These are phyloP conservation scores for Ogataea chonburiensis DNA, from an alignment of 805 yeast species.

Conservation along the genomic window DNA sequence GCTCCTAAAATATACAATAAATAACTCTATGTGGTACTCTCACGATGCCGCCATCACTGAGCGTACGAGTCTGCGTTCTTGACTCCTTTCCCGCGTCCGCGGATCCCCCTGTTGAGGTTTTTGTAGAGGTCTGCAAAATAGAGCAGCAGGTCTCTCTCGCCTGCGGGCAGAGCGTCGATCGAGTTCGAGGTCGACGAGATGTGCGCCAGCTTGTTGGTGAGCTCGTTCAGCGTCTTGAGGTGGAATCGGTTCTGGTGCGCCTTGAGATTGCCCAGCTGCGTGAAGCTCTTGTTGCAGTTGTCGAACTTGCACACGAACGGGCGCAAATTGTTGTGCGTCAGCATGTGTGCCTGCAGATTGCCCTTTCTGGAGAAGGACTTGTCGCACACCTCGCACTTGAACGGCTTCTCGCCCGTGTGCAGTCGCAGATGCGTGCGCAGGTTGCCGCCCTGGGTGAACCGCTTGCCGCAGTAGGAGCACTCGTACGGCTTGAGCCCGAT, in stretches of 20 bases:
- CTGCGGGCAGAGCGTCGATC: slow-evolving; percentile 47
- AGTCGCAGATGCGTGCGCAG: slow-evolving; percentile 79
- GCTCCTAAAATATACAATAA: slow-evolving; percentile 9
- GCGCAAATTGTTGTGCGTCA: slow-evolving; percentile 76
- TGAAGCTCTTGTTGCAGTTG: slow-evolving; percentile 77
- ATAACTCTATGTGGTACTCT: slow-evolving; percentile 6
- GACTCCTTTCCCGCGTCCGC: slow-evolving; percentile 73
- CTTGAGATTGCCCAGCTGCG: slow-evolving; percentile 90
- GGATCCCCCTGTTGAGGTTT: slow-evolving; percentile 86
- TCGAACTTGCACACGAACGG: slow-evolving; percentile 82
- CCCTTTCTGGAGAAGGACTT: slow-evolving; percentile 87
- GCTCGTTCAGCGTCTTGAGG: slow-evolving; percentile 59
- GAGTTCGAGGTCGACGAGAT: slow-evolving; percentile 45
- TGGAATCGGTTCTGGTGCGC: slow-evolving; percentile 94
- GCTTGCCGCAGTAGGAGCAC: slow-evolving; percentile 74
- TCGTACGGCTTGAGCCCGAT: slow-evolving; percentile 83
- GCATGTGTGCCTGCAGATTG: slow-evolving; percentile 80
- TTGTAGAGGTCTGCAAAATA: slow-evolving; percentile 83
- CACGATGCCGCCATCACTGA: slow-evolving; percentile 1
- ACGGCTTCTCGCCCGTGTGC: slow-evolving; percentile 93
- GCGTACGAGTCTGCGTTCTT: slow-evolving; percentile 10
- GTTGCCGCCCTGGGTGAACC: slow-evolving; percentile 90
- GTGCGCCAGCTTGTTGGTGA: slow-evolving; percentile 68
- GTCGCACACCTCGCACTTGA: slow-evolving; percentile 71
- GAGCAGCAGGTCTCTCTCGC: slow-evolving; percentile 66